These are phyloP conservation scores for Scortechinia acanthostroma DNA, from an alignment of 2,329 filamentous ascomycete species.

Conservation along the genomic window DNA sequence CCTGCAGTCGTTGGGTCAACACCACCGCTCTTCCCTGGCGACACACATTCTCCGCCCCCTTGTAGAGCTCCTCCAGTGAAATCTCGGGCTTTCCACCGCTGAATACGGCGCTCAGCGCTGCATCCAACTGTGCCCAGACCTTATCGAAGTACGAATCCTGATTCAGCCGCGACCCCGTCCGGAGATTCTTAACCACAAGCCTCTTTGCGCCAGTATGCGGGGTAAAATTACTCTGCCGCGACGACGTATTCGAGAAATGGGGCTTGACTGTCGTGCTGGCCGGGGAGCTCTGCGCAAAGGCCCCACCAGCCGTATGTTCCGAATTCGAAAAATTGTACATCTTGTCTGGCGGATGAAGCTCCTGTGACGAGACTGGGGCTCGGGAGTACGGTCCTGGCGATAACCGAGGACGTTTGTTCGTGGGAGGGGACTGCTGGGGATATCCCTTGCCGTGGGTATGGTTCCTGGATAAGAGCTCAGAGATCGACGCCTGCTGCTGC, in stretches of 20 bases:
- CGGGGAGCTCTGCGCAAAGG: not conserved
- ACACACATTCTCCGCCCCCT: conserved; percentile 86
- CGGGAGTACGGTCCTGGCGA: not conserved
- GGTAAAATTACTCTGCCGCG: conserved; percentile 37
- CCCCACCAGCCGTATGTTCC: not conserved
- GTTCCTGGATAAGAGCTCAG: not conserved
- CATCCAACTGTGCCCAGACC: conserved; percentile 68
- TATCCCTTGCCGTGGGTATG: not conserved
- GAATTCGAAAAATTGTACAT: conserved; percentile 1
- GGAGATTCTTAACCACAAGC: conserved; percentile 88
- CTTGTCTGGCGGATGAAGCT: not conserved
- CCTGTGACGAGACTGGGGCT: not conserved
- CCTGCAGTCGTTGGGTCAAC: conserved; percentile 60
- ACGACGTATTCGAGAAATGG: not conserved
- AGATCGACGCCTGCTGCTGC: not conserved
- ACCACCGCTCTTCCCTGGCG: conserved; percentile 66
- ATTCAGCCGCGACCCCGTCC: conserved; percentile 43
- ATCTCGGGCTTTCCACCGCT: conserved; percentile 49
- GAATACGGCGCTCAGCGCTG: conserved; percentile 70
- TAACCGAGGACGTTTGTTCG: not conserved
- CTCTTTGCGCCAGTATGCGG: conserved; percentile 74
- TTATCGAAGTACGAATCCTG: conserved; percentile 74
- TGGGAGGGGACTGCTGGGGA: not conserved
- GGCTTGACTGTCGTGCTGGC: not conserved
- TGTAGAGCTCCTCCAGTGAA: conserved; percentile 84